Percentiles rank a stretch among this genome's conserved stretches.
phyloP scores from a whole-genome alignment of 2,329 filamentous ascomycete genomes.

The Alternaria triticina region DNA sequence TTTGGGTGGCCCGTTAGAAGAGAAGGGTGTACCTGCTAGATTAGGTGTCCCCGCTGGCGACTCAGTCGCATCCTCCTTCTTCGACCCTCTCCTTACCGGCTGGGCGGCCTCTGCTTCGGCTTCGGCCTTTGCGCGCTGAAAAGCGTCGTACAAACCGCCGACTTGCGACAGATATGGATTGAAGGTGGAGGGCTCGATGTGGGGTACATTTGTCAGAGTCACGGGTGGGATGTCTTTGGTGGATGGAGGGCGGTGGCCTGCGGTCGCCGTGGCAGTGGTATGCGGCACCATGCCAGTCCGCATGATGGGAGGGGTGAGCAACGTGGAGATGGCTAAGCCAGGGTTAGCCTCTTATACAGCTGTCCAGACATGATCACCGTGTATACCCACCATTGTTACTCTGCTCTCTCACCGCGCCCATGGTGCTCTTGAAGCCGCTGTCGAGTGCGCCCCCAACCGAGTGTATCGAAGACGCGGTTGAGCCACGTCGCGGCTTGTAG shows the following conservation, averaged over 20 bases:
- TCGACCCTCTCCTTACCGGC: constrained; percentile 55
- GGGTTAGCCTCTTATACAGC: constrained; percentile 17
- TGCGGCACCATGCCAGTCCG: constrained; percentile 86
- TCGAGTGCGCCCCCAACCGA: constrained; percentile 88
- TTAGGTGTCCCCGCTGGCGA: constrained; percentile 49
- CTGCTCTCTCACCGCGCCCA: constrained; percentile 70
- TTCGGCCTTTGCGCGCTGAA: constrained; percentile 81
- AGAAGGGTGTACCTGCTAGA: constrained; percentile 45
- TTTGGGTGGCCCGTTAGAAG: constrained; percentile 58
- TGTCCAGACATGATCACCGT: not conserved
- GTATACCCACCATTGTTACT: constrained; percentile 74
- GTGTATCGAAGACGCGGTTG: constrained; percentile 84
- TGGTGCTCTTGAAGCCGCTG: constrained; percentile 65
- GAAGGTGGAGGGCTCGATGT: constrained; percentile 81
- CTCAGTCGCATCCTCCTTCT: constrained; percentile 51
- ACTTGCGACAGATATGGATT: constrained; percentile 84
- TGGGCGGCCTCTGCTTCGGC: constrained; percentile 67
- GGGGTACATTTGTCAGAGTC: constrained; percentile 83
- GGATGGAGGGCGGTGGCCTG: constrained; percentile 81
- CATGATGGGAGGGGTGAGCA: constrained; percentile 89
- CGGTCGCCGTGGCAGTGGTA: constrained; percentile 71
- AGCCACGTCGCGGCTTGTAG: constrained; percentile 71
- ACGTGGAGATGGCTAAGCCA: constrained; percentile 79
- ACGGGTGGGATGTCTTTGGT: constrained; percentile 92
- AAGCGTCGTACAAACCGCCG: constrained; percentile 84